A percentile compares a stretch with the other conserved stretches of the same genome.
These are phyloP conservation scores for Neurospora tetrasperma DNA, from an alignment of 495 filamentous ascomycete species.

Conservation along the genomic window DNA sequence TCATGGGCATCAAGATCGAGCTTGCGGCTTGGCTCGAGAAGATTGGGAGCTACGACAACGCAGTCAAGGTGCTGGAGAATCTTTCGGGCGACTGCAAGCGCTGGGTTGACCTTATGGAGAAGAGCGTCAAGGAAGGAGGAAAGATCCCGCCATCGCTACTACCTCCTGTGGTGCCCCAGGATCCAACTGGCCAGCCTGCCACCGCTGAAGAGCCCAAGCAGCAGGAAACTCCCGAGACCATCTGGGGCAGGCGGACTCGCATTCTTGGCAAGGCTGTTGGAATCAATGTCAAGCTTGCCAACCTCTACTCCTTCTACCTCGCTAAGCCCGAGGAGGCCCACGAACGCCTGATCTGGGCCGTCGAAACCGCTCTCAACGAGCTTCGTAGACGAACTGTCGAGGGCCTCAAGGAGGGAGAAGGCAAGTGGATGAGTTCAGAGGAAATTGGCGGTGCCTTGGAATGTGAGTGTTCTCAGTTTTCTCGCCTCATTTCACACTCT, in stretches of 20 bases:
- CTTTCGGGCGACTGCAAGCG: slow-evolving; percentile 48
- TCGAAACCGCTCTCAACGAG: slow-evolving; percentile 71
- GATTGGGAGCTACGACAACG: slow-evolving; percentile 50
- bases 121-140: slow-evolving; percentile 37
- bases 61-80: slow-evolving; percentile 64
- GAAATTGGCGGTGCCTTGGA: slow-evolving; percentile 66
- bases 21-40: slow-evolving; percentile 70
- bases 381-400: slow-evolving; percentile 52
- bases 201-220: slow-evolving; percentile 16
- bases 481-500: background rate
- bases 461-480: slow-evolving; percentile 29
- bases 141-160: background rate
- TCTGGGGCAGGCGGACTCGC: slow-evolving; percentile 55
- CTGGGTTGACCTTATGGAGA: slow-evolving; percentile 51
- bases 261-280: slow-evolving; percentile 62
- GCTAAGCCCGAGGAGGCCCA: slow-evolving; percentile 54
- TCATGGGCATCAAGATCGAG: slow-evolving; percentile 80
- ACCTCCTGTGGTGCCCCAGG: slow-evolving; percentile 16
- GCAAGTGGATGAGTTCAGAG: slow-evolving; percentile 62
- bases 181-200: background rate
- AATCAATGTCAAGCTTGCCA: slow-evolving; percentile 69
- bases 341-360: slow-evolving; percentile 64
- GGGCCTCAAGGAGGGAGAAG: slow-evolving; percentile 51
- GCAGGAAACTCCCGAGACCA: slow-evolving; percentile 25
- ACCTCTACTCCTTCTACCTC: slow-evolving; percentile 56